Base-by-base conservation (phyloP, 257 asterid species). In the Jacaranda copaia region DNA sequence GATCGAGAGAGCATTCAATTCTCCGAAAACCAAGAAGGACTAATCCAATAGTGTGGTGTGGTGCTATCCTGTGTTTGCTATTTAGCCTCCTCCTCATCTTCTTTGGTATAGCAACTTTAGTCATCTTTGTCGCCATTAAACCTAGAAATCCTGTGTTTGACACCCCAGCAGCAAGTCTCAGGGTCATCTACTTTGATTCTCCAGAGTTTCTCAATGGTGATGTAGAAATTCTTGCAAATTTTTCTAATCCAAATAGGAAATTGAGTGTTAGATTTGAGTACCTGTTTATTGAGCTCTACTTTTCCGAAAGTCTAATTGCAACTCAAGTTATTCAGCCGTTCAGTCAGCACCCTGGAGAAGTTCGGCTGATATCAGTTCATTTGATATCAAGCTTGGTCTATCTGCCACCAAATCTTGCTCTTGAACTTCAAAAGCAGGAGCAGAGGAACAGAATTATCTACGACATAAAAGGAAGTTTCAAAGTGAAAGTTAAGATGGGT, bases 161-260 rank as follows among this genome's bases (percentile, higher is more conserved):
- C 82, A 91, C 87, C 20, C 87, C 94, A 1, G 83, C 77, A 6
- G 97, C 96, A 0, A 91, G 82, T 85, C 90, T 92, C 3, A 84
- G 84, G 14, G 87, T 88, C 74, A 80, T 92, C 92, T 92, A 89
- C 88, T 81, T 92, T 45, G 86, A 89, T 71, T 88, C 96, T 1
- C 92, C 90, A 0, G 81, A 89, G 83, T 85, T 87, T 63, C 83
- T 92, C 15, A 90, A 89, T 46, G 91, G 92, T 1, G 96, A 94
- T 48, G 76, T 92, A n/a, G 81, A 89, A 14, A 84, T 94, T 43
- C 77, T 87, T 3, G 96, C 95, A 18, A 94, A 94, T 78, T 89
- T 94, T 74, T 81, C 98, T 32, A 94, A 94, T 81, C 98, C 98
- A 4, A 94, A 91, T 36, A 81, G 60, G 80, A 94, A 87, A 75